Base-by-base conservation (phyloP, 192 early-diverging fungal genomes). In the Backusella liffmaniae region DNA sequence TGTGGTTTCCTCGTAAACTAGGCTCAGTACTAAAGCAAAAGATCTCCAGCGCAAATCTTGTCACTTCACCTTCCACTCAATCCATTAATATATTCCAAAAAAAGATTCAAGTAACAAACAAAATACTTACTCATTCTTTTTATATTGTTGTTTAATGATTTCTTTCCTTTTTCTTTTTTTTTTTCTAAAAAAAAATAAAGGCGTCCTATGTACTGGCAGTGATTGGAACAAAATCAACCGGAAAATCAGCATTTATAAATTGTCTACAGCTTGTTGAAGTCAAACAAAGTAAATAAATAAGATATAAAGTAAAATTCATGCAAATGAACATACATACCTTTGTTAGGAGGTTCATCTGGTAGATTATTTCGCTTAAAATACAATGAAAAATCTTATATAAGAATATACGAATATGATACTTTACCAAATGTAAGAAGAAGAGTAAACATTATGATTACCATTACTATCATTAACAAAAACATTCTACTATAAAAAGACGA, bases 161-260 rank as follows among this genome's bases (percentile, higher is more conserved):
- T 13, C 59, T 35, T 37, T 46, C 6, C 10, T 29, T 30, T 32
- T 7, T 8, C 15, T 16, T n/a, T 59, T 35, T 62, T 44, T 59
- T 53, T 73, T 3, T 15, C 0, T 15, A 7, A 37, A 36, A 59
- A 3, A 18, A 46, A n/a, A 5, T 13, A 65, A 37, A 67, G 44
- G 59, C 23, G 53, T 67, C 74, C 5, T 71, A 56, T 73, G 76
- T 67, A 4, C 41, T 77, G 36, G 76, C 66, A 67, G 76, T 77
- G 21, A 36, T 59, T 46, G 76, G 76, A 18, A 66, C 71, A 41
- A 62, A 62, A 65, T 73, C 72, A n/a, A 70, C 65, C 18, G 76
- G 76, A 67, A 77, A 72, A 73, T 77, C 76, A 65, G 65, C 76
- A 10, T 53, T 77, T 65, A 77, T 77, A 44, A 67, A 67, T 12